Conservation (phyloP, 257 asterid genomes). For the Galeopsis tetrahit region DNA sequence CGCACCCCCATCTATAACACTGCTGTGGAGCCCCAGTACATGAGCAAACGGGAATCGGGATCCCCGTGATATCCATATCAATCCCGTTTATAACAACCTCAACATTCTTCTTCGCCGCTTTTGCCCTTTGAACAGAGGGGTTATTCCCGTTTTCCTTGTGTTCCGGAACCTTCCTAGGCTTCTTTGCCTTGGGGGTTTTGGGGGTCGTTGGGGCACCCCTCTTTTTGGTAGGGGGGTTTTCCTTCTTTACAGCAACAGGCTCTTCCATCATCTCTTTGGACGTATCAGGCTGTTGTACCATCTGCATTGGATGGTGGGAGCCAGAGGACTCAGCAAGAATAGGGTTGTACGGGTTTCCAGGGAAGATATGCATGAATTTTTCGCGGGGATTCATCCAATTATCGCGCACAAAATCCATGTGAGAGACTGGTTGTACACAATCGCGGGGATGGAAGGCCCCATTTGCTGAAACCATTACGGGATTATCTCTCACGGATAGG, state of each 20-base stretch:
- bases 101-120: slow-evolving; percentile 69
- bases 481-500: slow-evolving; percentile 60
- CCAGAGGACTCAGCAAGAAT: slow-evolving; percentile 71
- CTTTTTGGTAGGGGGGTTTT: slow-evolving; percentile 59
- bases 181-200: slow-evolving; percentile 73
- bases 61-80: slow-evolving; percentile 84
- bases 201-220: slow-evolving; percentile 53
- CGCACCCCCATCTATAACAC: slow-evolving; percentile 97
- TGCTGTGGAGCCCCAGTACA: slow-evolving; percentile 96
- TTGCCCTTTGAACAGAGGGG: slow-evolving; percentile 61
- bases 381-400: slow-evolving; percentile 86
- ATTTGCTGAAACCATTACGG: slow-evolving; percentile 61
- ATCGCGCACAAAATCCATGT: slow-evolving; percentile 81
- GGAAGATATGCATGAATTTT: slow-evolving; percentile 75
- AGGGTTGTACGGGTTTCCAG: slow-evolving; percentile 57
- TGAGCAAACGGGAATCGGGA: slow-evolving; percentile 93
- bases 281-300: slow-evolving; percentile 64
- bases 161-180: slow-evolving; percentile 56
- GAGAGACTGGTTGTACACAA: slow-evolving; percentile 56
- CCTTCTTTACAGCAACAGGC: slow-evolving; percentile 49
- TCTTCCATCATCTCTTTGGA: slow-evolving; percentile 58
- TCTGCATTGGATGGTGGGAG: slow-evolving; percentile 60
- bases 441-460: slow-evolving; percentile 72
- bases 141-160: slow-evolving; percentile 62
- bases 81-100: slow-evolving; percentile 85